Conservation (phyloP, 2,329 filamentous ascomycete species). For the Fonsecaea monophora region DNA sequence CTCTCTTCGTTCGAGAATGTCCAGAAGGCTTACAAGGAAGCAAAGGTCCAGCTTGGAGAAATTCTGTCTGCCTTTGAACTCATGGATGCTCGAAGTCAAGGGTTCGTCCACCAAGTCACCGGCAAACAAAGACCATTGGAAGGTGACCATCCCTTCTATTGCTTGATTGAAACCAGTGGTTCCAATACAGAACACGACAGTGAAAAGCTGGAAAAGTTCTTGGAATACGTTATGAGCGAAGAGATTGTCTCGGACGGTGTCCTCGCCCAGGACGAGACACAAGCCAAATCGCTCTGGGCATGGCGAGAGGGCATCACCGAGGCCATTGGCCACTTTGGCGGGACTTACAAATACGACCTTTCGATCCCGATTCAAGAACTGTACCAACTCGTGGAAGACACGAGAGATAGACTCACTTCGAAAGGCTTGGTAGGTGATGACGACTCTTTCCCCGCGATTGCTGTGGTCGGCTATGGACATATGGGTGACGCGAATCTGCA, state of each 20-base stretch:
- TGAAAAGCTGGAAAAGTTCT: constrained; percentile 86
- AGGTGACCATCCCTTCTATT: constrained; percentile 89
- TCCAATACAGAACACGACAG: constrained; percentile 93
- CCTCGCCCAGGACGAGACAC: constrained; percentile 90
- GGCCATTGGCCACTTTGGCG: constrained; percentile 85
- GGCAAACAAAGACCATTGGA: constrained; percentile 82
- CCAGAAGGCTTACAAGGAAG: constrained; percentile 82
- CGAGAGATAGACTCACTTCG: constrained; percentile 71
- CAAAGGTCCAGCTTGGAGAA: constrained; percentile 88
- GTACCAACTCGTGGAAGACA: constrained; percentile 88
- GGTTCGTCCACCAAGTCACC: constrained; percentile 75
- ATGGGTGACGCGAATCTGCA: constrained; percentile 98
- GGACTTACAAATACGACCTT: constrained; percentile 97
- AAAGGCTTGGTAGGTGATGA: constrained; percentile 79
- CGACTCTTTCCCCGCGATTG: constrained; percentile 77
- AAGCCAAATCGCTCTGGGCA: constrained; percentile 82
- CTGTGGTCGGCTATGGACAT: constrained; percentile 95
- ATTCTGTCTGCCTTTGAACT: constrained; percentile 97
- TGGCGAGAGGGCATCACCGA: constrained; percentile 96
- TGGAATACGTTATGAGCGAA: constrained; percentile 88
- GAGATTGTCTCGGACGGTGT: constrained; percentile 89
- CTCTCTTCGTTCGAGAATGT: constrained; percentile 89
- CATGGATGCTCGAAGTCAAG: constrained; percentile 87
- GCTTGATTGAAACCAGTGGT: constrained; percentile 92
- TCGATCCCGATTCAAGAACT: constrained; percentile 89